Conservation (phyloP, 768 basidiomycete genomes). For the Pisolithus orientalis region DNA sequence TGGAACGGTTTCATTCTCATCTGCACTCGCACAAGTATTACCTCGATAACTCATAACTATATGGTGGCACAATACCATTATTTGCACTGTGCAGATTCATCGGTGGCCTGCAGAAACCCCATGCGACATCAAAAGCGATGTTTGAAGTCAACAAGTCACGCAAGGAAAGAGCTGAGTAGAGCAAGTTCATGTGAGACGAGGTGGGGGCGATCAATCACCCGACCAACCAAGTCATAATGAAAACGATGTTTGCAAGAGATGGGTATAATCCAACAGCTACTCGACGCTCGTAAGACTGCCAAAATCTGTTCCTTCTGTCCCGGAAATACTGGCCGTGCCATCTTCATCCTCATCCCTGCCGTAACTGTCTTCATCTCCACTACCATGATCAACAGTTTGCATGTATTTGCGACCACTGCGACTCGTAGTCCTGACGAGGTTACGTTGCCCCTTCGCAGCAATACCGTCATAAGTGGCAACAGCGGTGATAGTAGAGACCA, state of each 20-base stretch:
- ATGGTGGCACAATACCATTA: no score
- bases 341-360: conserved; percentile 24
- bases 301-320: conserved; percentile 34
- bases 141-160: no score
- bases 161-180: no score
- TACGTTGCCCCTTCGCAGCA: neutral
- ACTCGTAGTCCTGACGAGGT: neutral
- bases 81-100: no score
- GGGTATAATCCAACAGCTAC: conserved; percentile 14
- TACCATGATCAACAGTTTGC: neutral
- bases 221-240: neutral
- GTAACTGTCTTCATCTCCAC: neutral
- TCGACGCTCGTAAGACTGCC: conserved; percentile 51
- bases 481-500: conserved; percentile 14
- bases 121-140: no score
- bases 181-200: no score
- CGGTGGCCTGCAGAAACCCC: no score
- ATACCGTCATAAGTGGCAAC: neutral
- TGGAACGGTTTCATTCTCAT: no score
- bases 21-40: no score
- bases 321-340: conserved; percentile 34
- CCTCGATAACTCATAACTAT: no score
- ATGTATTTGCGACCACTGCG: neutral
- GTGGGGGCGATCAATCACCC: neutral
- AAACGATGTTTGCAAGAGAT: neutral